Evolutionary conservation across 2,329 filamentous ascomycete species (phyloP).

Genomic region (Paradendryphiella salina): DNA sequence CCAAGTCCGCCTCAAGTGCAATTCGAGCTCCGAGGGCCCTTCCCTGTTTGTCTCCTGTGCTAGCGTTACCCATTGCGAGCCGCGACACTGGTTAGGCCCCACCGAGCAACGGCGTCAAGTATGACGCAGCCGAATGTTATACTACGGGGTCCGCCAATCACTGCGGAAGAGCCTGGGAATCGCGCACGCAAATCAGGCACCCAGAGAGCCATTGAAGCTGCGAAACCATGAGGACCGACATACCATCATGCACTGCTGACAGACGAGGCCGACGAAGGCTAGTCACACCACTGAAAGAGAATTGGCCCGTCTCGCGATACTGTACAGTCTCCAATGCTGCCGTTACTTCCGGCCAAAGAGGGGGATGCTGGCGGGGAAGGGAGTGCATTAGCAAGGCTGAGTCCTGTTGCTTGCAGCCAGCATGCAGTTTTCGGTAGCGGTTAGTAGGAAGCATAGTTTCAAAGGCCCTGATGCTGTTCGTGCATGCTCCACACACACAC

Average conservation of each 20-base stretch:
- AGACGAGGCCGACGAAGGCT: neutral
- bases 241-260: conserved; percentile 4
- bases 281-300: neutral
- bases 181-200: neutral
- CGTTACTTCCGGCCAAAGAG: conserved; percentile 20
- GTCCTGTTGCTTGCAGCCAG: conserved; percentile 1
- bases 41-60: conserved; percentile 15
- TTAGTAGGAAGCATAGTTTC: too few relatives aligned
- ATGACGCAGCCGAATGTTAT: conserved; percentile 12
- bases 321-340: conserved; percentile 7
- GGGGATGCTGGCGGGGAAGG: conserved; percentile 1
- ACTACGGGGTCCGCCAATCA: conserved; percentile 9
- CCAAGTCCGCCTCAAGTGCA: conserved; percentile 7
- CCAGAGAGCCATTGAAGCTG: neutral
- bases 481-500: neutral
- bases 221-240: neutral
- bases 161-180: neutral
- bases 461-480: conserved; percentile 8
- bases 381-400: conserved; percentile 10
- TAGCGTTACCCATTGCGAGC: conserved; percentile 9
- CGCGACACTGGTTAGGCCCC: conserved; percentile 14
- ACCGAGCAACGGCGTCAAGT: conserved; percentile 11
- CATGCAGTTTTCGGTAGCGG: too few relatives aligned
- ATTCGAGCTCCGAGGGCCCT: conserved; percentile 13
- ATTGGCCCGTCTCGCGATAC: conserved; percentile 1